These are phyloP conservation scores for Microcera coccophila DNA, from an alignment of 2,329 filamentous ascomycete genomes.

Conservation along the genomic window DNA sequence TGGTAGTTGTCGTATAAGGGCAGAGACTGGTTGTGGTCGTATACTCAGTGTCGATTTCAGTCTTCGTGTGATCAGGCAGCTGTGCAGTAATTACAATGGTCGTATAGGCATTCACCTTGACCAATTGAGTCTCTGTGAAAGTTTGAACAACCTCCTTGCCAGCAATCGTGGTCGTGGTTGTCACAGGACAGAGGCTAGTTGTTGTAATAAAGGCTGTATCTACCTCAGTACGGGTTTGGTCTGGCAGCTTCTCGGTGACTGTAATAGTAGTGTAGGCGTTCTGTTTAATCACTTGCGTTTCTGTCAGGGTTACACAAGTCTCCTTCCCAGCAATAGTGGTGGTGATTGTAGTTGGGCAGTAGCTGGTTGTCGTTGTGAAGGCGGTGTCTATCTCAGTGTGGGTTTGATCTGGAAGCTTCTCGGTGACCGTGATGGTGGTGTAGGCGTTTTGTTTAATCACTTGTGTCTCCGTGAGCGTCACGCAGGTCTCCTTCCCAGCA, in stretches of 20 bases:
- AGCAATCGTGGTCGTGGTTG: constrained; percentile 33
- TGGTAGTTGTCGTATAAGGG: constrained; percentile 39
- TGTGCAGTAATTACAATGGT: constrained; percentile 32
- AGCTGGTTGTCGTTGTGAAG: constrained; percentile 40
- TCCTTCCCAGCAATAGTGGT: constrained; percentile 29
- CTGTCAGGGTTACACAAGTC: constrained; percentile 24
- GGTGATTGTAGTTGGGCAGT: constrained; percentile 41
- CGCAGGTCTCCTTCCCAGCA: constrained; percentile 21
- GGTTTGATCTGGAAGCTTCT: constrained; percentile 32
- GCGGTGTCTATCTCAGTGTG: constrained; percentile 30
- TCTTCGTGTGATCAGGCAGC: constrained; percentile 32
- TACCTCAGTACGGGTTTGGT: constrained; percentile 31
- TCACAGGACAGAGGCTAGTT: constrained; percentile 44
- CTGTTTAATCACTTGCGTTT: constrained; percentile 25
- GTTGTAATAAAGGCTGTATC: constrained; percentile 40
- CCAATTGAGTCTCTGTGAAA: constrained; percentile 25
- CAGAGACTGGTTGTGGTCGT: constrained; percentile 42
- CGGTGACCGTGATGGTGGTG: constrained; percentile 25
- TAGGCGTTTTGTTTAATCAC: constrained; percentile 27
- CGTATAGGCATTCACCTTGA: constrained; percentile 29
- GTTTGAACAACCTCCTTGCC: constrained; percentile 38
- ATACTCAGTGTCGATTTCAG: constrained; percentile 31
- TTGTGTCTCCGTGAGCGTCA: constrained; percentile 29
- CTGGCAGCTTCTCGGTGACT: constrained; percentile 37
- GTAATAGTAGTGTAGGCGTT: constrained; percentile 30